Percentiles rank a stretch among this genome's conserved stretches.
Evolutionary conservation across 225 moss, liverwort and hornwort genomes (phyloP).

Genomic region (Polytrichum commune): DNA sequence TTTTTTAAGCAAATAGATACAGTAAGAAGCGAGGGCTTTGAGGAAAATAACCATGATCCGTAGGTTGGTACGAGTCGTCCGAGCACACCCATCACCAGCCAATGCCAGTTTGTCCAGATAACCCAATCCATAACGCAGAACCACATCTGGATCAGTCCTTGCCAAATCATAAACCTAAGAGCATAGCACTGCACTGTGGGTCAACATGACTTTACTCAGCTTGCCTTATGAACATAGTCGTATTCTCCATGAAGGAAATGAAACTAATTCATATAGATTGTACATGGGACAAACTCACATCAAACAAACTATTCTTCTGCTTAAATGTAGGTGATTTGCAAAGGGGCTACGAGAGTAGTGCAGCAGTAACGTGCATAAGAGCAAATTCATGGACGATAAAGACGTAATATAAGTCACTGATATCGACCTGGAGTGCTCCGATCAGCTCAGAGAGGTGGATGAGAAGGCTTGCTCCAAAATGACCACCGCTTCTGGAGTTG

Average conservation of each 20-base stretch:
- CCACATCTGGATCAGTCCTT: constrained; percentile 32
- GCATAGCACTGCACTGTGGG: no score
- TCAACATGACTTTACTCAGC: no score
- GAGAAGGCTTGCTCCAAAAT: constrained; percentile 52
- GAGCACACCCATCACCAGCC: constrained; percentile 46
- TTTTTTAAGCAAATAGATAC: background rate
- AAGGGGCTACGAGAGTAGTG: no score
- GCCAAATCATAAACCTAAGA: constrained; percentile 56
- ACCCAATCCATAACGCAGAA: constrained; percentile 46
- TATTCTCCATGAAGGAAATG: no score
- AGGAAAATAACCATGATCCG: constrained; percentile 40
- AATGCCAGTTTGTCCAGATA: constrained; percentile 45
- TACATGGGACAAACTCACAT: no score
- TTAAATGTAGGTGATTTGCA: no score
- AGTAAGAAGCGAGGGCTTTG: background rate
- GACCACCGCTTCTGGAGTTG: constrained; percentile 59
- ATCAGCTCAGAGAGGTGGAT: constrained; percentile 40
- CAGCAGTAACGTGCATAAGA: no score
- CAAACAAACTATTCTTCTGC: no score
- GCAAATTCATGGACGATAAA: background rate
- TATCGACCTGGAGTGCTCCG: constrained; percentile 35
- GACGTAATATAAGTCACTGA: background rate
- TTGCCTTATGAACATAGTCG: no score
- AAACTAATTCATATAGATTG: no score
- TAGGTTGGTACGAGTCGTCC: constrained; percentile 40